Conservation (phyloP, 2,329 filamentous ascomycete species). For the Harringtonia aguacate region DNA sequence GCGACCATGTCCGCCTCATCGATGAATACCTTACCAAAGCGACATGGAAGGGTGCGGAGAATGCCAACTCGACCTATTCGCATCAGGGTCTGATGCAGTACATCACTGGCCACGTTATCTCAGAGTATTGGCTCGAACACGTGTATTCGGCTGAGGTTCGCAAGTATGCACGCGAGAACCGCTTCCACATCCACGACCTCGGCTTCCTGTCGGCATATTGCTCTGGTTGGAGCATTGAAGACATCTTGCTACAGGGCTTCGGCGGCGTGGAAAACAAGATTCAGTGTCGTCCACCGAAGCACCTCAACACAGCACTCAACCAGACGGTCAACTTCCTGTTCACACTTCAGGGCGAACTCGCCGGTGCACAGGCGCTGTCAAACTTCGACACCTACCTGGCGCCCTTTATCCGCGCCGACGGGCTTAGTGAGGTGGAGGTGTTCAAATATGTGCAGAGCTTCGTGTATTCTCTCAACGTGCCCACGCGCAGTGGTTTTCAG, state of each 20-base stretch:
- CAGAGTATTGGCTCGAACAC: neutral
- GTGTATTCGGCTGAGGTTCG: neutral
- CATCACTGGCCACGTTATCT: neutral
- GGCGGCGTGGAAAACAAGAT: constrained; percentile 1
- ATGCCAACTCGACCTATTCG: constrained; percentile 1
- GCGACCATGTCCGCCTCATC: neutral
- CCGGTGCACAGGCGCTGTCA: neutral
- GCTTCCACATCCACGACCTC: constrained; percentile 1
- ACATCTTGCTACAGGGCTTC: neutral
- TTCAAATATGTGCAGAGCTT: constrained; percentile 2
- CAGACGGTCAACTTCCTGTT: constrained; percentile 1
- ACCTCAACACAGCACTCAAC: neutral
- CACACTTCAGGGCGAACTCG: neutral
- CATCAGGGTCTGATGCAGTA: constrained; percentile 2
- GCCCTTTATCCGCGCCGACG: neutral
- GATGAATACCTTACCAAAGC: neutral
- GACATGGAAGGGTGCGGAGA: constrained; percentile 1
- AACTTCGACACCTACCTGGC: constrained; percentile 1
- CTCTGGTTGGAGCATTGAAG: neutral
- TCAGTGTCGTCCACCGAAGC: neutral
- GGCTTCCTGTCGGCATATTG: constrained; percentile 1
- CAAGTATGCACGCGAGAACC: neutral
- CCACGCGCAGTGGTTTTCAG: neutral
- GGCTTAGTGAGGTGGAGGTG: neutral
- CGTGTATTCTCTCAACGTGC: constrained; percentile 1